These are phyloP conservation scores for Dipteronia sinensis DNA, from an alignment of 345 rosid genomes.

Conservation along the genomic window DNA sequence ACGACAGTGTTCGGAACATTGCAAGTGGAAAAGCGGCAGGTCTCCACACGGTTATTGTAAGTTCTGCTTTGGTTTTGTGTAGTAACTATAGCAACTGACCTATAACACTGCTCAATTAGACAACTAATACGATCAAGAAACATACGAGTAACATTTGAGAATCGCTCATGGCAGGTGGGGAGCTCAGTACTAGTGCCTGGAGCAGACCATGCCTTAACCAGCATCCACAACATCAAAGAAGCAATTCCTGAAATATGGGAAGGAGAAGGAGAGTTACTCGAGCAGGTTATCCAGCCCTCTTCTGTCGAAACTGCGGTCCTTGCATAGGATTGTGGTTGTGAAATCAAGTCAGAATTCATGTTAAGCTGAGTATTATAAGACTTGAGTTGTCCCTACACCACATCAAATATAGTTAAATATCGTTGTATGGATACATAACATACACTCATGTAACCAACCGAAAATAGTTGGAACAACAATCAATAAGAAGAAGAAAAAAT, in stretches of 20 bases:
- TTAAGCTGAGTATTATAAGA: neutral
- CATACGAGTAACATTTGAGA: neutral
- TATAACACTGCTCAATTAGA: neutral
- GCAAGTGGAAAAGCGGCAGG: conserved; percentile 76
- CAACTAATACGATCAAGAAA: neutral
- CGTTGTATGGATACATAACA: neutral
- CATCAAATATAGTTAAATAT: neutral
- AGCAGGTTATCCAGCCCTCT: conserved; percentile 57
- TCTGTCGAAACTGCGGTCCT: conserved; percentile 62
- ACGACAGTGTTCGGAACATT: conserved; percentile 85
- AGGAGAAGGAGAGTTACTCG: conserved; percentile 52
- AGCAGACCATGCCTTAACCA: conserved; percentile 76
- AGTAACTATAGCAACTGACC: neutral
- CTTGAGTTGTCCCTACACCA: neutral
- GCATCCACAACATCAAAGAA: conserved; percentile 83
- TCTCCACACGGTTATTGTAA: conserved; percentile 71
- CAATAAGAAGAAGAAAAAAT: neutral
- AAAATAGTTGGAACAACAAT: neutral
- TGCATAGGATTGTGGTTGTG: conserved; percentile 40
- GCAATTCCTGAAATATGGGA: conserved; percentile 87
- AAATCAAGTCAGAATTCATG: neutral
- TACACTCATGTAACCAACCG: neutral
- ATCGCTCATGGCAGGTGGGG: conserved; percentile 59
- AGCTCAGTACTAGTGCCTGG: conserved; percentile 58
- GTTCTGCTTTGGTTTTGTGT: conserved; percentile 12